Percentiles rank a stretch among this genome's conserved stretches.
These are phyloP conservation scores for Sanghuangporus weigelae DNA, from an alignment of 1,284 basidiomycete genomes.

Conservation along the genomic window DNA sequence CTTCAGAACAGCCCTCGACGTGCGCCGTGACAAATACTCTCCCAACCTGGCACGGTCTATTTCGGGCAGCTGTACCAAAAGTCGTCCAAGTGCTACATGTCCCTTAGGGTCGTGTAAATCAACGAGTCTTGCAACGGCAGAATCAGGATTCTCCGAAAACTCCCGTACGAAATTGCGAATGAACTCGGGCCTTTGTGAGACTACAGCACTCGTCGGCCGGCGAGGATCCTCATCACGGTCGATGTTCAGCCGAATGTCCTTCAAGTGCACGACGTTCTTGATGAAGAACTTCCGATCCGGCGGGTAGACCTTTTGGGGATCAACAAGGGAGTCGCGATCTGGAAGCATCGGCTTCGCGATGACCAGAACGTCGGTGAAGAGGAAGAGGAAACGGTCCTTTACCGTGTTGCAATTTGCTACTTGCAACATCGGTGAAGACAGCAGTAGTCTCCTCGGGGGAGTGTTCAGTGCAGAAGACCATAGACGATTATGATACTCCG, in stretches of 20 bases:
- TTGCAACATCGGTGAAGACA: constrained; percentile 86
- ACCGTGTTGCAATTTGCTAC: constrained; percentile 91
- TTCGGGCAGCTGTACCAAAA: constrained; percentile 79
- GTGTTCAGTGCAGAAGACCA: constrained; percentile 71
- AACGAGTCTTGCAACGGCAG: constrained; percentile 62
- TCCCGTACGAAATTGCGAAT: constrained; percentile 67
- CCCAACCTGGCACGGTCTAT: constrained; percentile 83
- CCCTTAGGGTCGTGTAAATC: constrained; percentile 33
- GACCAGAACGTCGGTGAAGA: constrained; percentile 92
- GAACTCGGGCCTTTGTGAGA: constrained; percentile 47
- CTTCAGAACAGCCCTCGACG: constrained; percentile 70
- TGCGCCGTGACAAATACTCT: constrained; percentile 69
- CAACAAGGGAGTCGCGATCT: constrained; percentile 55
- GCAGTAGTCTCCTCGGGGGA: constrained; percentile 79
- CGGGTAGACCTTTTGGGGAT: constrained; percentile 56
- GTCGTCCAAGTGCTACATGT: constrained; percentile 59
- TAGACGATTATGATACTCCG: constrained; percentile 53
- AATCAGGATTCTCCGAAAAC: constrained; percentile 71
- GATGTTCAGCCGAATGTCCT: constrained; percentile 61
- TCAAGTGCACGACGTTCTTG: constrained; percentile 81
- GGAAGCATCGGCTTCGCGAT: constrained; percentile 71
- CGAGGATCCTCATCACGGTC: constrained; percentile 57
- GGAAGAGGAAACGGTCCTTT: constrained; percentile 93
- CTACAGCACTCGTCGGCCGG: constrained; percentile 31
- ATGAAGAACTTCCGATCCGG: constrained; percentile 82